These are phyloP conservation scores for Coemansia sp. DNA, from an alignment of 192 early-diverging fungal species.

Conservation along the genomic window DNA sequence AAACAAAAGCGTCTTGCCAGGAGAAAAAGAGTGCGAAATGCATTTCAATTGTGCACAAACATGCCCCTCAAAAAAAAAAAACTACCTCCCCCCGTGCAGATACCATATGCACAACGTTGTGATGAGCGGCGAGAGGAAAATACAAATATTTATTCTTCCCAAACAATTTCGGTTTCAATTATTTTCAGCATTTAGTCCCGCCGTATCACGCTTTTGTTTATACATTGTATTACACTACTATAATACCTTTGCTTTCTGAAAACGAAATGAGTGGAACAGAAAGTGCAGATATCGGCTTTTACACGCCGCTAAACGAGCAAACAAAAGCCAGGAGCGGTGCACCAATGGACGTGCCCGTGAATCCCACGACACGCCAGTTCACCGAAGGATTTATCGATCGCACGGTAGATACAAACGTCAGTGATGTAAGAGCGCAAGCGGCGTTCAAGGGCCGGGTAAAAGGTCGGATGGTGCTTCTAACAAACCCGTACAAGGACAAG, in stretches of 20 bases:
- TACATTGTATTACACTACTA: not conserved
- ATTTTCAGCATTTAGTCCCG: no score
- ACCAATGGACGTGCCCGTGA: constrained; percentile 28
- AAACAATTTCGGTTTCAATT: no score
- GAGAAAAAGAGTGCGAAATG: not conserved
- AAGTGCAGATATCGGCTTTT: constrained; percentile 22
- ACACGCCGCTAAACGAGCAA: constrained; percentile 23
- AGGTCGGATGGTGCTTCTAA: constrained; percentile 39
- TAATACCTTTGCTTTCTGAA: not conserved
- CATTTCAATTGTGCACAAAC: not conserved
- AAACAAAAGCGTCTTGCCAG: not conserved
- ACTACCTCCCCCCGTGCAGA: not conserved
- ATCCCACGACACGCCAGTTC: constrained; percentile 26
- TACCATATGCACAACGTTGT: not conserved
- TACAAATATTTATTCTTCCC: not conserved
- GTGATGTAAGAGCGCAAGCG: constrained; percentile 15
- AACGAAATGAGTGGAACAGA: constrained; percentile 5
- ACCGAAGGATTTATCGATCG: constrained; percentile 24
- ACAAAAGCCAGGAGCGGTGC: constrained; percentile 26
- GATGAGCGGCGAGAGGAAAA: not conserved
- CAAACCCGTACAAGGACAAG: constrained; percentile 40
- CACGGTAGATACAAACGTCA: constrained; percentile 15
- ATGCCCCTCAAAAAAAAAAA: not conserved
- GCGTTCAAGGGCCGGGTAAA: constrained; percentile 42
- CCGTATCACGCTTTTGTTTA: no score